Percentiles rank a stretch among this genome's conserved stretches.
These are phyloP conservation scores for Beta lomatogona DNA, from an alignment of 179 eudicot genomes.

Conservation along the genomic window DNA sequence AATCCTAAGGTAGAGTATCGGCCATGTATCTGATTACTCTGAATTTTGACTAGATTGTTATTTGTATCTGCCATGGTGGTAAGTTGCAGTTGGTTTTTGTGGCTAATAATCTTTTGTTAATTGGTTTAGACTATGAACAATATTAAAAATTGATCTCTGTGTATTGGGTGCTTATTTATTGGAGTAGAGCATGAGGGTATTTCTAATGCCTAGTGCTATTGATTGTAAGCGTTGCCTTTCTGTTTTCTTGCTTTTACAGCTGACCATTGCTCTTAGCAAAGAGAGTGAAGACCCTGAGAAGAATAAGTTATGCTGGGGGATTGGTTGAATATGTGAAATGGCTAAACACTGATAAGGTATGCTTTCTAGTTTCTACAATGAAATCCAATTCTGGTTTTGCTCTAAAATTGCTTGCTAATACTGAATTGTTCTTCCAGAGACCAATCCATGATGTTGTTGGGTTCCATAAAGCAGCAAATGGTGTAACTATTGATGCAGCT, in stretches of 20 bases:
- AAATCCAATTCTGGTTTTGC: neutral
- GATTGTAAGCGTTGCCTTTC: neutral
- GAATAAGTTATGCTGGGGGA: constrained; percentile 82
- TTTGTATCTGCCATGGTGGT: neutral
- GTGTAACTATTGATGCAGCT: constrained; percentile 76
- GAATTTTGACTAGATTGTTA: neutral
- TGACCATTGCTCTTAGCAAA: constrained; percentile 66
- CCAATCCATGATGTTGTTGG: constrained; percentile 87
- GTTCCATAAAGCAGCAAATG: constrained; percentile 74
- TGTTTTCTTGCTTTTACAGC: constrained; percentile 44
- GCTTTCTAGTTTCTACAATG: neutral
- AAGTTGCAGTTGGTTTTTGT: neutral
- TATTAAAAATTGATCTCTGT: neutral
- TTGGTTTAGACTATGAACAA: neutral
- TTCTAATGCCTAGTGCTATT: neutral
- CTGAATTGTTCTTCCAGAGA: constrained; percentile 50
- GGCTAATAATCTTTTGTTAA: neutral
- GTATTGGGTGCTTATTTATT: neutral
- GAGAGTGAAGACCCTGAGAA: constrained; percentile 67
- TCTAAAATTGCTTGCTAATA: constrained; percentile 3
- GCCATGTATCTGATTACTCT: neutral
- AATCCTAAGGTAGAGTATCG: constrained; percentile 70
- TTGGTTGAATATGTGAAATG: constrained; percentile 88
- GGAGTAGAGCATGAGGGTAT: neutral
- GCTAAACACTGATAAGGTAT: constrained; percentile 89